phyloP scores from a whole-genome alignment of 2,329 filamentous ascomycete genomes.

The Amphichorda felina region DNA sequence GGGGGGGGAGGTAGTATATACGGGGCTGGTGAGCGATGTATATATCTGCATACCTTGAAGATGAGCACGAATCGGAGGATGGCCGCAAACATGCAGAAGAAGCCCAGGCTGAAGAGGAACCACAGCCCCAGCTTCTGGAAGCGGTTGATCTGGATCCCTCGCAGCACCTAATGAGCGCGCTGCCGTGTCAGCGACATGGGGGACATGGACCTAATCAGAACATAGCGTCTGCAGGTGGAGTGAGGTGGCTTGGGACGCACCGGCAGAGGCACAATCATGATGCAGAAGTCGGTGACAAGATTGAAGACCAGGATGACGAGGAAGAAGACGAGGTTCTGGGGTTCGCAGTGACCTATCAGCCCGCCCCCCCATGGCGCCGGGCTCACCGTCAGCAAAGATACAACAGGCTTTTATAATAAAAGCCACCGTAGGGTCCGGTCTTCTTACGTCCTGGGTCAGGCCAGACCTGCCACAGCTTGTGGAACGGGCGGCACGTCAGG shows the following conservation, averaged over 20 bases:
- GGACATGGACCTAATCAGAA: background rate
- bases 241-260: too few relatives aligned
- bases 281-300: slow-evolving; percentile 18
- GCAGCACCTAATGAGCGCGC: slow-evolving; percentile 15
- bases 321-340: slow-evolving; percentile 18
- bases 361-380: too few relatives aligned
- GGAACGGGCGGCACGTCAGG: slow-evolving; percentile 19
- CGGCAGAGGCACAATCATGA: slow-evolving; percentile 21
- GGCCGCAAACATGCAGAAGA: slow-evolving; percentile 19
- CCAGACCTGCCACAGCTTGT: slow-evolving; percentile 20
- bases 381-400: too few relatives aligned
- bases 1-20: too few relatives aligned
- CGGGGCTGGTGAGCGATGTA: too few relatives aligned
- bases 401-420: too few relatives aligned
- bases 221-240: too few relatives aligned
- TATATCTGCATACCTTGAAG: slow-evolving; percentile 14
- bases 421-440: too few relatives aligned
- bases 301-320: slow-evolving; percentile 19
- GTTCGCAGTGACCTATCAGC: slow-evolving; percentile 13
- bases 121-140: slow-evolving; percentile 16
- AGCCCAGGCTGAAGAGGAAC: slow-evolving; percentile 17
- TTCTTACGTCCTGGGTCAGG: slow-evolving; percentile 23
- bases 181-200: background rate
- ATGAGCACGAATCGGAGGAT: slow-evolving; percentile 15
- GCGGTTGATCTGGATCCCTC: slow-evolving; percentile 13